Evolutionary conservation across 2,329 filamentous ascomycete genomes (phyloP).

Genomic region (Apiospora koreana): DNA sequence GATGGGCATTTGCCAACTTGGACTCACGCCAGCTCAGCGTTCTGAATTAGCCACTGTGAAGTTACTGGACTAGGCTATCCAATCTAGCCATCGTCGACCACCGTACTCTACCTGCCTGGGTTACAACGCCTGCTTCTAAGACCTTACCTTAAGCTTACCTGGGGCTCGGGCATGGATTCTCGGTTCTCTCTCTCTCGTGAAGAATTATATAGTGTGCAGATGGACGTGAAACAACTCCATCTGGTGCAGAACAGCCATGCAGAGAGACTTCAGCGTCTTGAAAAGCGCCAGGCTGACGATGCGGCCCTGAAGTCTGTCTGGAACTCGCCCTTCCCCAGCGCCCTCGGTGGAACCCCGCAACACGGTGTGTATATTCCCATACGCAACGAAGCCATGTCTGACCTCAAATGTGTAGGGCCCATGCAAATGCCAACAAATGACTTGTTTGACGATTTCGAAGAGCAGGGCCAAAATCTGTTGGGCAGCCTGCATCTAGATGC

Average conservation of each 20-base stretch:
- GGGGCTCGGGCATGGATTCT: constrained; percentile 59
- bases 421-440: constrained; percentile 78
- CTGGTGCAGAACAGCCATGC: constrained; percentile 62
- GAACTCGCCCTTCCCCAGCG: constrained; percentile 90
- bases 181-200: constrained; percentile 61
- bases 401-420: constrained; percentile 58
- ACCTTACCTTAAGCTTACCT: not conserved
- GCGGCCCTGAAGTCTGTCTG: constrained; percentile 81
- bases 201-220: constrained; percentile 68
- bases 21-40: not conserved
- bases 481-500: constrained; percentile 81
- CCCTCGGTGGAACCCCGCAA: constrained; percentile 79
- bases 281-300: constrained; percentile 69
- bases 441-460: constrained; percentile 88
- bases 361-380: constrained; percentile 65
- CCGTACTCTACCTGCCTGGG: not conserved
- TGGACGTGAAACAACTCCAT: constrained; percentile 70
- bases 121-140: not conserved
- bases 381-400: constrained; percentile 21
- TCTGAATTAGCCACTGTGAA: not conserved
- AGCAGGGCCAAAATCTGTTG: constrained; percentile 78
- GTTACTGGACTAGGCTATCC: not conserved
- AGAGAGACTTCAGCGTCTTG: constrained; percentile 61
- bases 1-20: constrained; percentile 20
- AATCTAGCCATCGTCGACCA: not conserved